These are phyloP conservation scores for Termitomyces sp. DNA, from an alignment of 768 basidiomycete genomes.

Conservation along the genomic window DNA sequence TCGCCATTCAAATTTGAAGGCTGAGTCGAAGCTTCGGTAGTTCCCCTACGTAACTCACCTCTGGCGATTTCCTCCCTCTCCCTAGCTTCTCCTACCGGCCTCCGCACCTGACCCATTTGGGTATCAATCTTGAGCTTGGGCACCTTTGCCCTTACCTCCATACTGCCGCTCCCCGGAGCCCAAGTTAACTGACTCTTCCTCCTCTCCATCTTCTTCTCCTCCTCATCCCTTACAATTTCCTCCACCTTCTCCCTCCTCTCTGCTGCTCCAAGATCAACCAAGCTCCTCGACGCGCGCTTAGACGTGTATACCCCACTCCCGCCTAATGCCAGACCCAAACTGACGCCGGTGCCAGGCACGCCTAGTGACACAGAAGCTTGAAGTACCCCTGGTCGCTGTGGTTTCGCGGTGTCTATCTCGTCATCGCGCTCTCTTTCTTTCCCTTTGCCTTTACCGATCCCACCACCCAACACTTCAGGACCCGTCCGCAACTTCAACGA, in stretches of 20 bases:
- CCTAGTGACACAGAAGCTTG: constrained; percentile 5
- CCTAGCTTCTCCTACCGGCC: background rate
- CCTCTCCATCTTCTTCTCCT: constrained; percentile 14
- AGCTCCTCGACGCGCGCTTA: constrained; percentile 56
- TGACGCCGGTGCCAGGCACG: background rate
- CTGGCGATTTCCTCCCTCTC: background rate
- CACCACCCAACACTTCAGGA: background rate
- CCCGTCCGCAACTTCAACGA: constrained; percentile 2
- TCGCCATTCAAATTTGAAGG: background rate
- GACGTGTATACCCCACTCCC: constrained; percentile 21
- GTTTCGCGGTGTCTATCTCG: constrained; percentile 2
- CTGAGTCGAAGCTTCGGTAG: background rate
- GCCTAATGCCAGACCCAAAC: background rate
- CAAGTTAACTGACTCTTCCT: constrained; percentile 4
- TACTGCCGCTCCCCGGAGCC: background rate
- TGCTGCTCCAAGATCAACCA: constrained; percentile 46
- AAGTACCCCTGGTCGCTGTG: background rate
- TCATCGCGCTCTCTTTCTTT: constrained; percentile 7
- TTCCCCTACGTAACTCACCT: background rate
- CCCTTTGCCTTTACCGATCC: background rate
- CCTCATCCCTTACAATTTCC: constrained; percentile 23
- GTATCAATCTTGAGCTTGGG: constrained; percentile 3
- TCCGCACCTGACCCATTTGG: background rate
- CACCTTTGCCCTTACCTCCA: background rate
- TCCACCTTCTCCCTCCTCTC: constrained; percentile 25